Conservation (phyloP, 192 early-diverging fungal species). For the Rhizophlyctis rosea region DNA sequence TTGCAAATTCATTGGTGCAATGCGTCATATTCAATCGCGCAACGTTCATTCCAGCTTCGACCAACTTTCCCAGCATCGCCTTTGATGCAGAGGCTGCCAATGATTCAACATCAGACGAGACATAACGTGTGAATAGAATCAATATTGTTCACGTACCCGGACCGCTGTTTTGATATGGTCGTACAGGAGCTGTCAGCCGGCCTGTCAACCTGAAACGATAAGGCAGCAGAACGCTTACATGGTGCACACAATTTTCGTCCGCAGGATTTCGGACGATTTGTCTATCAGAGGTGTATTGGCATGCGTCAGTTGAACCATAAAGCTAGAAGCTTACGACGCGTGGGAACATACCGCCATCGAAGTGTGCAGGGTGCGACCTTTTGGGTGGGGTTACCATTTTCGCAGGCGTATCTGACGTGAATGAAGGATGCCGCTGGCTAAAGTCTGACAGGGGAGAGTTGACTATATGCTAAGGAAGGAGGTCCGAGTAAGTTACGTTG, state of each 20-base stretch:
- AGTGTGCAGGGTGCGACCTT: slow-evolving; percentile 23
- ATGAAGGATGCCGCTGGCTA: too few relatives aligned
- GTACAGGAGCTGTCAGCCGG: background rate
- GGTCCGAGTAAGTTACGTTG: too few relatives aligned
- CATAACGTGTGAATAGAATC: background rate
- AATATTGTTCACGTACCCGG: slow-evolving; percentile 3
- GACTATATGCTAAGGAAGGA: background rate
- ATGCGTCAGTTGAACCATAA: background rate
- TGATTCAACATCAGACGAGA: background rate
- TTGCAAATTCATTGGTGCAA: slow-evolving; percentile 53
- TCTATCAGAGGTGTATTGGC: slow-evolving; percentile 1
- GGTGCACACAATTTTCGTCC: slow-evolving; percentile 50
- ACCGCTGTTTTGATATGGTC: slow-evolving; percentile 1
- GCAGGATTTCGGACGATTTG: slow-evolving; percentile 24
- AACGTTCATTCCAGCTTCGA: slow-evolving; percentile 54
- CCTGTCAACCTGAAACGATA: background rate
- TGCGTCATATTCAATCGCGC: slow-evolving; percentile 55
- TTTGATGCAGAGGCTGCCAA: slow-evolving; percentile 37
- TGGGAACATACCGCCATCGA: slow-evolving; percentile 9
- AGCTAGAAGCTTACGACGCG: background rate
- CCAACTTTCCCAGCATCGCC: slow-evolving; percentile 39
- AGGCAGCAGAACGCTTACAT: slow-evolving; percentile 28
- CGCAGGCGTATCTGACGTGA: background rate
- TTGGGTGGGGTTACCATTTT: slow-evolving; percentile 20
- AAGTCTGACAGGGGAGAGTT: background rate